These are phyloP conservation scores for Aureobasidium sp. DNA, from an alignment of 2,329 filamentous ascomycete species.

Conservation along the genomic window DNA sequence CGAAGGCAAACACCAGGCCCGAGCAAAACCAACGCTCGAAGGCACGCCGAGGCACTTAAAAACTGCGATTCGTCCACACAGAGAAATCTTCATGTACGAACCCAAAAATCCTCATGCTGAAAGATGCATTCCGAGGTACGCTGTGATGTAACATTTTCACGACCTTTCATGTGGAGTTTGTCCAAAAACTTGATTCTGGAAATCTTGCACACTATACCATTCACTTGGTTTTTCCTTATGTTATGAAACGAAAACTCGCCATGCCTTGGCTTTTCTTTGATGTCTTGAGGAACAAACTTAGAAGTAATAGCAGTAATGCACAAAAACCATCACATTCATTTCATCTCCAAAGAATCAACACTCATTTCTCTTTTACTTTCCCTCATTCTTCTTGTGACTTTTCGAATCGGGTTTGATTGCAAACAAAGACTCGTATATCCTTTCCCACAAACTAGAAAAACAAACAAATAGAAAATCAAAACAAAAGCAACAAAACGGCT, in stretches of 20 bases:
- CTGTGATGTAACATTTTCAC: neutral
- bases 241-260: neutral
- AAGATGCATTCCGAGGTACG: slow-evolving; percentile 4
- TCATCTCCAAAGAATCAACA: too few relatives aligned
- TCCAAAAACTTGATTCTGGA: too few relatives aligned
- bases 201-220: neutral
- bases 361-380: neutral
- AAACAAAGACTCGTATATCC: too few relatives aligned
- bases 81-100: neutral
- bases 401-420: too few relatives aligned
- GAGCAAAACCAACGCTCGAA: neutral
- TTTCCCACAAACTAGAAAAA: neutral
- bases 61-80: neutral
- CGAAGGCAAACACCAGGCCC: slow-evolving; percentile 3
- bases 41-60: neutral
- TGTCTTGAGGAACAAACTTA: neutral
- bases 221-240: neutral
- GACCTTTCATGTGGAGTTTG: neutral
- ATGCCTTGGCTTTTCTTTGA: neutral
- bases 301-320: neutral
- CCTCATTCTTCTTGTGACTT: too few relatives aligned
- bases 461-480: neutral
- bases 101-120: slow-evolving; percentile 10
- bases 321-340: neutral
- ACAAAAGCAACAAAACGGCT: slow-evolving; percentile 5